Base-by-base conservation (phyloP, 805 yeast genomes). In the Kazachstania taianensis region DNA sequence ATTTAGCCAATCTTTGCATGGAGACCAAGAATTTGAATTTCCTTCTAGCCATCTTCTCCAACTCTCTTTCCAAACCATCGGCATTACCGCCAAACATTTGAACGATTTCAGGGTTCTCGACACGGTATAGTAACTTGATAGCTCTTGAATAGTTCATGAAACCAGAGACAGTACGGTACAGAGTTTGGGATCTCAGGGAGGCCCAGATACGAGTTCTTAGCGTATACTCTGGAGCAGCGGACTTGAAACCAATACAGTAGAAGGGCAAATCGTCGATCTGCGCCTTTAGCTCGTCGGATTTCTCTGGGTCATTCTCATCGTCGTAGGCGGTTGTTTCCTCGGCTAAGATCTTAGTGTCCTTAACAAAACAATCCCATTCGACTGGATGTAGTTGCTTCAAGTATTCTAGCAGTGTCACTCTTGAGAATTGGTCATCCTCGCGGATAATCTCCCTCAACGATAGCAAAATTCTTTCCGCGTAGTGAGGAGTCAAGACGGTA, bases 21-120 rank as follows among this genome's bases (percentile, higher is more conserved):
- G 94, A 78, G 40, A 82, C 86, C 46, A 83, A 67, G 46, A 82
- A 72, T 52, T 75, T 75, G 66, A 84, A 84, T 59, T 84, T 84
- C 59, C 94, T 72, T 63, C 79, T 70, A 10, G 94, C 86, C 82
- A 83, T 78, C 51, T 74, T 76, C 65, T 89, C 96, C 48, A 89
- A 76, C 62, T 94, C 97, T 63, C 86, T 76, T 69, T 92, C 97
- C 38, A 75, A 72, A 52, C 94, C 94, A 66, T 89, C 97, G 41
- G 96, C 94, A 60, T 89, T 94, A 51, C 97, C 97, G 50, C 96
- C 97, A 59, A 87, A 89, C 86, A 87, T 85, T 70, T 92, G 96
- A 42, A 87, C 94, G 59, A 85, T 78, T 61, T 83, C 94, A 30
- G 94, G 94, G 61, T 84, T 83, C 63, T 92, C 97, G 52, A 92